Conservation (phyloP, 1,284 basidiomycete species). For the Microstroma glucosiphilum region DNA sequence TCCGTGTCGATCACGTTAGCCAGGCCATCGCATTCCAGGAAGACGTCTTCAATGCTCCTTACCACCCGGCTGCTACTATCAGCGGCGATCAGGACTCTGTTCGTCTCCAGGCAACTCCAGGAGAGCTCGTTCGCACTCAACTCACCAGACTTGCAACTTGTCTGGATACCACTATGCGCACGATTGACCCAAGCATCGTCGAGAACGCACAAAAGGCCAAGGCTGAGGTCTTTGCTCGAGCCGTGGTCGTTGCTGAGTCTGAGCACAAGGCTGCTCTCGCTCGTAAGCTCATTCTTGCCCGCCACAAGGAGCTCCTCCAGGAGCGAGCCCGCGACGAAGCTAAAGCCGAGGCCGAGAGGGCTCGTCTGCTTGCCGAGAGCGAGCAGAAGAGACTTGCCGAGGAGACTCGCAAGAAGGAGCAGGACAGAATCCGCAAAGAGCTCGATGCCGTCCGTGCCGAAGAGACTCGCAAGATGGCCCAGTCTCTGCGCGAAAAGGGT, state of each 20-base stretch:
- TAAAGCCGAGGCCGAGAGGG: conserved; percentile 67
- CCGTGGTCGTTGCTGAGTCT: conserved; percentile 38
- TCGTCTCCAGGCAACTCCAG: conserved; percentile 42
- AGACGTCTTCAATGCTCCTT: conserved; percentile 54
- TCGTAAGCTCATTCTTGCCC: conserved; percentile 62
- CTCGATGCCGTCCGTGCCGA: conserved; percentile 74
- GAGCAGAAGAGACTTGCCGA: conserved; percentile 67
- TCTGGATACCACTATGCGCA: conserved; percentile 44
- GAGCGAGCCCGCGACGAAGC: conserved; percentile 86
- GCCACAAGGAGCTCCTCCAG: conserved; percentile 77
- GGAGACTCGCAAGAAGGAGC: conserved; percentile 66
- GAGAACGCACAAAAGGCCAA: conserved; percentile 36
- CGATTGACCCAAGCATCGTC: conserved; percentile 35
- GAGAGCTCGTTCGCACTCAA: conserved; percentile 49
- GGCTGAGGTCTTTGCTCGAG: conserved; percentile 35
- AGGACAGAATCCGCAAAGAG: conserved; percentile 72
- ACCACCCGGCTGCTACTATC: conserved; percentile 27
- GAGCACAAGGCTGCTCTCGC: conserved; percentile 47
- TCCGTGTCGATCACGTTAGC: conserved; percentile 81
- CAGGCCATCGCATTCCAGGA: conserved; percentile 82
- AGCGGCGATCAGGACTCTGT: conserved; percentile 36
- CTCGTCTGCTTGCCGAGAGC: conserved; percentile 58
- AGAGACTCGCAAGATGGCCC: conserved; percentile 83
- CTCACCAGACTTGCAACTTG: conserved; percentile 43
- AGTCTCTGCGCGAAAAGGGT: conserved; percentile 75